Percentiles rank a stretch among this genome's conserved stretches.
Evolutionary conservation across 2,329 filamentous ascomycete species (phyloP).

Genomic region (Fusarium metavorans): DNA sequence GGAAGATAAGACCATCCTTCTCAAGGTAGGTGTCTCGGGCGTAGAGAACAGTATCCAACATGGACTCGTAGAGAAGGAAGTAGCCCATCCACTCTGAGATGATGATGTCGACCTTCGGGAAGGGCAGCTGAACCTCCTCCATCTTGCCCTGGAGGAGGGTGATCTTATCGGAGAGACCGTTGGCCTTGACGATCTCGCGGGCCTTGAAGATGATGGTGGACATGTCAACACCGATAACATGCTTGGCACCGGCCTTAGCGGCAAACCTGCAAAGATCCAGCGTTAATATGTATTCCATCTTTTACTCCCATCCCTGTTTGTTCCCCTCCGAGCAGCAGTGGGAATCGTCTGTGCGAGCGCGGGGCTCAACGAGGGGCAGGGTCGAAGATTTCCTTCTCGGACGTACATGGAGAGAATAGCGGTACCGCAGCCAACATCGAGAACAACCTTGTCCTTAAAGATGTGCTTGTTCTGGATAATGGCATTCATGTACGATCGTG

Average conservation of each 20-base stretch:
- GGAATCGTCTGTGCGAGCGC: constrained; percentile 21
- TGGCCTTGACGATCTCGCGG: constrained; percentile 90
- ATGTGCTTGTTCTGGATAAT: constrained; percentile 98
- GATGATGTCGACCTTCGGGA: constrained; percentile 97
- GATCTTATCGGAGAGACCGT: constrained; percentile 95
- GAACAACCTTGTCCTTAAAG: constrained; percentile 84
- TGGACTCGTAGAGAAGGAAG: constrained; percentile 98
- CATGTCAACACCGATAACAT: constrained; percentile 99
- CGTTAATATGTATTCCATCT: constrained; percentile 23
- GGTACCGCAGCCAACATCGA: constrained; percentile 97
- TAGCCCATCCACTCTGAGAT: constrained; percentile 99
- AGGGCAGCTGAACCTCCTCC: constrained; percentile 96
- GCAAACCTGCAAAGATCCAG: constrained; percentile 78
- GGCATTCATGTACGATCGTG: constrained; percentile 94
- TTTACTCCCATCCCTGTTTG: neutral
- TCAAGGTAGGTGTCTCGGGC: constrained; percentile 92
- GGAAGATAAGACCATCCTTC: constrained; percentile 93
- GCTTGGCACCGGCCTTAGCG: constrained; percentile 94
- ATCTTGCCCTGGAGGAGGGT: constrained; percentile 99
- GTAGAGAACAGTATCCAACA: constrained; percentile 98
- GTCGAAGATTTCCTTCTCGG: constrained; percentile 16
- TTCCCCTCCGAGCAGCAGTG: neutral
- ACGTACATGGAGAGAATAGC: constrained; percentile 97
- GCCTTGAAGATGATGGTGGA: constrained; percentile 99
- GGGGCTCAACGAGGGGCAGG: constrained; percentile 28